phyloP scores from a whole-genome alignment of 768 basidiomycete genomes.

The Calvatia gigantea region DNA sequence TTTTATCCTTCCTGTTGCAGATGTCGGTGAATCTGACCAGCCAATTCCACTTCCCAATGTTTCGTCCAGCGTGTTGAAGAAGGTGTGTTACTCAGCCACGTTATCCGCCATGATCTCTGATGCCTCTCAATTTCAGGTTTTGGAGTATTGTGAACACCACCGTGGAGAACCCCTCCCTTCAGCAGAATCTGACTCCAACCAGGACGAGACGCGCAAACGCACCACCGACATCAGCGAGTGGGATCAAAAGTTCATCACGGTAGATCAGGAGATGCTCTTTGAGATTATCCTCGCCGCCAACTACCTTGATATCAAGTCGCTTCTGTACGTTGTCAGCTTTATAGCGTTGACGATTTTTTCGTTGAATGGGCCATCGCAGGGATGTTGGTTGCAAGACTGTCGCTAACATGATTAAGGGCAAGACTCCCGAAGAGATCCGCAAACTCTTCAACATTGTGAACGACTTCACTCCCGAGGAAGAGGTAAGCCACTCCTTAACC shows the following conservation, averaged over 20 bases:
- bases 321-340: constrained; percentile 66
- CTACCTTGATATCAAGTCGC: constrained; percentile 98
- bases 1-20: constrained; percentile 36
- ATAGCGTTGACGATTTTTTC: neutral
- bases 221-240: constrained; percentile 99
- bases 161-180: constrained; percentile 94
- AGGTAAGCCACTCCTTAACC: constrained; percentile 49
- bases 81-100: constrained; percentile 49
- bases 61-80: constrained; percentile 88
- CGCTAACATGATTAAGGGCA: constrained; percentile 99
- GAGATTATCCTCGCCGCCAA: constrained; percentile 99
- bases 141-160: constrained; percentile 99
- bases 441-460: constrained; percentile 98
- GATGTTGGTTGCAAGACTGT: constrained; percentile 99
- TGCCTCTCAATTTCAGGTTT: constrained; percentile 53
- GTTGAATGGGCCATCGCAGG: constrained; percentile 36
- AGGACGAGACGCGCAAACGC: constrained; percentile 94
- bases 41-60: constrained; percentile 95
- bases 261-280: constrained; percentile 99
- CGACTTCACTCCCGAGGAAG: constrained; percentile 99
- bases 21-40: constrained; percentile 92
- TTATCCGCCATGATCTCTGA: constrained; percentile 13
- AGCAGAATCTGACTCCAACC: constrained; percentile 72
- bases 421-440: constrained; percentile 98
- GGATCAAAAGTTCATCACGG: constrained; percentile 98